phyloP scores from a whole-genome alignment of 2,329 filamentous ascomycete genomes.

The Scedosporium minutisporum region DNA sequence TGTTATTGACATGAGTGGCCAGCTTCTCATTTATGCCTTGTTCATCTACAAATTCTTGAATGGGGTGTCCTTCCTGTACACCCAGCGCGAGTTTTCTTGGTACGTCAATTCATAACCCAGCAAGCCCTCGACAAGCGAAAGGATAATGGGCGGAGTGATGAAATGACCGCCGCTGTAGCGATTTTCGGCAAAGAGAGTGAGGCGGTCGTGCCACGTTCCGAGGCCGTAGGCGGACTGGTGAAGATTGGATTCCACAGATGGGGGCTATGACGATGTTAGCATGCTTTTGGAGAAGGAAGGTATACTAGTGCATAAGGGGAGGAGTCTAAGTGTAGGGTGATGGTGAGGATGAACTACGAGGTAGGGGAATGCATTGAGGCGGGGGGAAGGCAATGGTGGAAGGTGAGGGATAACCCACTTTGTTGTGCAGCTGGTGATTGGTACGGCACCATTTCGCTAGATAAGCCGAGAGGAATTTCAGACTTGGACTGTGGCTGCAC shows the following conservation, averaged over 20 bases:
- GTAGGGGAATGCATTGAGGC: too few species aligned
- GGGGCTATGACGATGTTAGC: conserved; percentile 23
- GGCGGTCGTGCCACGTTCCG: conserved; percentile 31
- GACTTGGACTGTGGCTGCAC: conserved; percentile 35
- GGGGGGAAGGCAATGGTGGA: conserved; percentile 6
- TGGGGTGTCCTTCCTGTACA: not conserved
- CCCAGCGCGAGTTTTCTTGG: not conserved
- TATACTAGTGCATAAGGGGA: too few species aligned
- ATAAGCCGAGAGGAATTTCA: conserved; percentile 35
- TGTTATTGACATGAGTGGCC: too few species aligned
- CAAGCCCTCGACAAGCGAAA: conserved; percentile 35
- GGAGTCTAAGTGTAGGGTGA: not conserved
- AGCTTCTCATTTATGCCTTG: too few species aligned
- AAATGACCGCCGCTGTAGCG: conserved; percentile 20
- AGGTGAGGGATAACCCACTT: conserved; percentile 13
- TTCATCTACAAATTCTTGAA: not conserved
- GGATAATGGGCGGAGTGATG: conserved; percentile 32
- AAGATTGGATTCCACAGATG: conserved; percentile 29
- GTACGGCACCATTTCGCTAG: conserved; percentile 35
- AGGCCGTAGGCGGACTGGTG: conserved; percentile 35
- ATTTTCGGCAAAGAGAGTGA: conserved; percentile 27
- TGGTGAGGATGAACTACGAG: too few species aligned
- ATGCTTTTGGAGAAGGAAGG: not conserved
- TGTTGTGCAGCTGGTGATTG: conserved; percentile 27
- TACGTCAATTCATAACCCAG: conserved; percentile 28